These are phyloP conservation scores for Ophiostoma montium DNA, from an alignment of 2,329 filamentous ascomycete species.

Conservation along the genomic window DNA sequence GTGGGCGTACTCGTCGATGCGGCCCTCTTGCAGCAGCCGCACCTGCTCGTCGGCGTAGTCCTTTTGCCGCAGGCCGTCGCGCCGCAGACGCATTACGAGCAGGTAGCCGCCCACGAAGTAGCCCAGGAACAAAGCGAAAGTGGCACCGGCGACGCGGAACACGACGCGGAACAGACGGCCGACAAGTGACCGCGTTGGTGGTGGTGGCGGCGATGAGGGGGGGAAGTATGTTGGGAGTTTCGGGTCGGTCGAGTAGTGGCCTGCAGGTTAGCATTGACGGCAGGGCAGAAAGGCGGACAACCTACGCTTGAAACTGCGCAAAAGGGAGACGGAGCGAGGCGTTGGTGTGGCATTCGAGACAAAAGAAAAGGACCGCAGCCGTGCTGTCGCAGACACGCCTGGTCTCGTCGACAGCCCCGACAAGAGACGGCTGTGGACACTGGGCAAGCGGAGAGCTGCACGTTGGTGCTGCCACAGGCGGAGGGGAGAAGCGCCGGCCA, in stretches of 20 bases:
- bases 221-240: not conserved
- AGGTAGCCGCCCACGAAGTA: not conserved
- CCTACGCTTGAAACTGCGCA: not conserved
- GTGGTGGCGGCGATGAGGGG: not conserved
- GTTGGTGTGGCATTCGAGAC: not conserved
- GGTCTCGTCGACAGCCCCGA: not conserved
- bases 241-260: not conserved
- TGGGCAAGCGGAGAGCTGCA: not conserved
- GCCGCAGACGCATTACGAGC: not conserved
- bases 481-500: not conserved
- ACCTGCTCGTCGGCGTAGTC: not conserved
- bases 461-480: not conserved
- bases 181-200: not conserved
- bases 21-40: not conserved
- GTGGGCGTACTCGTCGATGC: not conserved
- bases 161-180: not conserved
- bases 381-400: not conserved
- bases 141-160: not conserved
- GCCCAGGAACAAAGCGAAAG: not conserved
- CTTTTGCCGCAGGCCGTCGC: not conserved
- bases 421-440: not conserved
- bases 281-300: not conserved
- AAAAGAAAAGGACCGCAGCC: not conserved
- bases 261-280: no score
- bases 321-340: not conserved